A percentile compares a stretch with the other conserved stretches of the same genome.
Evolutionary conservation across 768 basidiomycete species (phyloP).

Genomic region (Termitomyces sp.): DNA sequence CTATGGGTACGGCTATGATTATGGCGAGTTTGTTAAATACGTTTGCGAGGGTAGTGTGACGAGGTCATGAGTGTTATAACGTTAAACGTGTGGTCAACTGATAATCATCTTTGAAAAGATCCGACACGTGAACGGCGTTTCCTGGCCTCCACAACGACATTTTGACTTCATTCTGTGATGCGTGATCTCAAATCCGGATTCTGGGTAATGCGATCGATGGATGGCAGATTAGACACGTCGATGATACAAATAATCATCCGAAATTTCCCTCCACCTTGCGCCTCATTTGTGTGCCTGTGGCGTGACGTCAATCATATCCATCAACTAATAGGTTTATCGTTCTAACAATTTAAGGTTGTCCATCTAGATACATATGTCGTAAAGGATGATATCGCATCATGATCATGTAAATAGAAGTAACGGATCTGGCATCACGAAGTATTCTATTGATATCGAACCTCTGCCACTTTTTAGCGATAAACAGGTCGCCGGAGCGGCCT

Average conservation of each 20-base stretch:
- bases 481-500: too few relatives aligned
- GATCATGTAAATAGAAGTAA: conserved; percentile 19
- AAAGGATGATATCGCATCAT: conserved; percentile 15
- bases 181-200: not conserved
- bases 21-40: not conserved
- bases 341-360: not conserved
- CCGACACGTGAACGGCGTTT: not conserved
- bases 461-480: too few relatives aligned
- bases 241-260: conserved; percentile 1
- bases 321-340: not conserved
- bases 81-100: not conserved
- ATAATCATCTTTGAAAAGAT: not conserved
- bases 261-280: not conserved
- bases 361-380: conserved; percentile 15
- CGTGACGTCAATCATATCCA: conserved; percentile 3
- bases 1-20: not conserved
- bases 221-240: not conserved
- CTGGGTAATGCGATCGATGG: not conserved
- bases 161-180: not conserved
- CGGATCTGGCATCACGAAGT: conserved; percentile 9
- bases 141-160: not conserved
- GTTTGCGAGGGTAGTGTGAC: not conserved
- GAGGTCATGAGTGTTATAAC: not conserved
- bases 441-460: not conserved
- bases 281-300: not conserved